Evolutionary conservation across 768 basidiomycete species (phyloP).

Genomic region (Hygrocybe punicea): DNA sequence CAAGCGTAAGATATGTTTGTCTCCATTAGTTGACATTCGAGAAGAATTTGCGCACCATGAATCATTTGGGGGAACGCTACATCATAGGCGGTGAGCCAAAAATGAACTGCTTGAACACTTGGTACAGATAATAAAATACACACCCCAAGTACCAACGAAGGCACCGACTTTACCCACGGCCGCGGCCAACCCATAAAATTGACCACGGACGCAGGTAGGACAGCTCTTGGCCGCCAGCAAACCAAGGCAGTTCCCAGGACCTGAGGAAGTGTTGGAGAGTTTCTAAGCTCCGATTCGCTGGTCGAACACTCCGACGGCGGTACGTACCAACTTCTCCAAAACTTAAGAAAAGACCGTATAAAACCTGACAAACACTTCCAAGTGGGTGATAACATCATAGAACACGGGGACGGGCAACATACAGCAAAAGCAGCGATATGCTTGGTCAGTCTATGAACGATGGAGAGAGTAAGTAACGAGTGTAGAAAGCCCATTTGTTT

Average conservation of each 20-base stretch:
- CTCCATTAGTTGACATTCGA: background rate
- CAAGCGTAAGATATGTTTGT: too few species aligned
- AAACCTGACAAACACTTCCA: constrained; percentile 43
- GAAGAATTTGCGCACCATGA: constrained; percentile 81
- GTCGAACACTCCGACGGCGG: constrained; percentile 17
- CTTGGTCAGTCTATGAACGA: constrained; percentile 44
- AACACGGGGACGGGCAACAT: constrained; percentile 18
- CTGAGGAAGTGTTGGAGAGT: constrained; percentile 24
- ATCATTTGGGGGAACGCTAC: constrained; percentile 68
- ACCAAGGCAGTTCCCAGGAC: constrained; percentile 84
- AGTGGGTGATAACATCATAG: background rate
- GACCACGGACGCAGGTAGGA: constrained; percentile 82
- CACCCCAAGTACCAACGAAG: constrained; percentile 79
- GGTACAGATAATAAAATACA: constrained; percentile 18
- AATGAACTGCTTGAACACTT: background rate
- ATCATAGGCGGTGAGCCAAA: background rate
- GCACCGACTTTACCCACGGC: constrained; percentile 85
- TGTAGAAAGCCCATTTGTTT: background rate
- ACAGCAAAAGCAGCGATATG: constrained; percentile 77
- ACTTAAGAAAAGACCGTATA: constrained; percentile 88
- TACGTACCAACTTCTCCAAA: constrained; percentile 70
- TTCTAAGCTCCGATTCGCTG: background rate
- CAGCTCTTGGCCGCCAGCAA: constrained; percentile 81
- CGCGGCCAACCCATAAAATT: constrained; percentile 83
- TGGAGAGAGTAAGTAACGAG: background rate